These are phyloP conservation scores for Discostella stelligeroides DNA, from an alignment of 108 stramenopile species.

Conservation along the genomic window DNA sequence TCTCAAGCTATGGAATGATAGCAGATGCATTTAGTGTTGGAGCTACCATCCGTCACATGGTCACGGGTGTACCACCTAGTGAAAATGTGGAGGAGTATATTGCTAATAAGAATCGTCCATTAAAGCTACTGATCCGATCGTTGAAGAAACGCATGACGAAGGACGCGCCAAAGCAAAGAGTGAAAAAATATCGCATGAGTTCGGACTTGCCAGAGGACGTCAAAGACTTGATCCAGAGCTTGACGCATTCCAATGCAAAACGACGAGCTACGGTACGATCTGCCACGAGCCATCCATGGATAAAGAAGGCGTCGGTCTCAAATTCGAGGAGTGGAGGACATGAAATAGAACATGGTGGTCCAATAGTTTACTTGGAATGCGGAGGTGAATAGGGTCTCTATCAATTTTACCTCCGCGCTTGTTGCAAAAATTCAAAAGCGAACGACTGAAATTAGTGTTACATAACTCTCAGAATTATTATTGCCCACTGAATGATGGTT, in stretches of 20 bases:
- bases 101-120: conserved; percentile 29
- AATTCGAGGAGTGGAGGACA: no score
- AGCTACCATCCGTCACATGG: conserved; percentile 72
- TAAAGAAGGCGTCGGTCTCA: background rate
- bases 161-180: conserved; percentile 15
- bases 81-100: conserved; percentile 71
- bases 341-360: conserved; percentile 27
- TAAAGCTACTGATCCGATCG: conserved; percentile 29
- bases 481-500: no score
- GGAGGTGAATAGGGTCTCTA: background rate
- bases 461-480: no score
- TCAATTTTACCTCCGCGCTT: no score
- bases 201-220: conserved; percentile 37
- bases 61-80: conserved; percentile 84
- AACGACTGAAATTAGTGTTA: no score
- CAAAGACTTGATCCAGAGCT: conserved; percentile 23
- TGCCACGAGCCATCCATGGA: conserved; percentile 25
- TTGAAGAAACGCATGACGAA: conserved; percentile 16
- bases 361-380: conserved; percentile 28
- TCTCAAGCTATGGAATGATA: conserved; percentile 87
- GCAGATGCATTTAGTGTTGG: conserved; percentile 87
- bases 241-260: conserved; percentile 28
- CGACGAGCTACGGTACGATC: conserved; percentile 37
- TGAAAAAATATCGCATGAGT: conserved; percentile 30
- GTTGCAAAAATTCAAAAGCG: no score